Evolutionary conservation across 2,329 filamentous ascomycete genomes (phyloP), one percentile per base, ranked within the genome.

Genomic region (Verticillium albo-atrum): DNA sequence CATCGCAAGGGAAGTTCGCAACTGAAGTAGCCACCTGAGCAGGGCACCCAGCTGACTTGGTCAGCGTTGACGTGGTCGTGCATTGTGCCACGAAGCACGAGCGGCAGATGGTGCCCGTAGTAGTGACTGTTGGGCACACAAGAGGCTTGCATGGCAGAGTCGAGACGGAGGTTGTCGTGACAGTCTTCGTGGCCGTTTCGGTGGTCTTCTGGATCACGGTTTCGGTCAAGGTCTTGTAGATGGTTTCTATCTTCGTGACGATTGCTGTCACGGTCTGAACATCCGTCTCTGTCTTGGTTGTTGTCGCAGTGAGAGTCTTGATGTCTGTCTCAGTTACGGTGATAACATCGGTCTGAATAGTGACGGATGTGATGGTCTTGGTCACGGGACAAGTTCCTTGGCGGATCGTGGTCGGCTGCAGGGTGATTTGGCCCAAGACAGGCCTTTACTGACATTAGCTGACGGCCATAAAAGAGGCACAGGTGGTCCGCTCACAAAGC

Each of bases 21-120:
- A 65, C 65, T 2, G 69, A 63, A 2, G 73, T 75, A 9, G 70
- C 59, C 32, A 72, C 61, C 1, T 57, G 65, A 6, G 61, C 37
- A 2, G 71, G 67, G 55, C 74, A 75, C 26, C 69, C 71, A 54
- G 71, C 72, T 2, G 67, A 65, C 20, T 68, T 70, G 9, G 65
- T 71, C 14, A 74, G 58, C 4, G 71, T 73, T 28, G 63, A 62
- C 12, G 69, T 34, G 4, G 42, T 62, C 28, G 74, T 58, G 42
- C 74, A 75, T 56, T 66, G 53, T 6, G 69, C 69, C 15, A 69
- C 61, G 2, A 70, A 58, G 59, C 74, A 75, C 4, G 70, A 73
- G 20, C 67, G 67, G 64, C 74, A 75, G 25, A 68, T 61, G 17
- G 67, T 67, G 2, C 62, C 56, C 12, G 69, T 72, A 7, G 65